Conservation (phyloP, 192 early-diverging fungal genomes). For the Coemansia sp. region DNA sequence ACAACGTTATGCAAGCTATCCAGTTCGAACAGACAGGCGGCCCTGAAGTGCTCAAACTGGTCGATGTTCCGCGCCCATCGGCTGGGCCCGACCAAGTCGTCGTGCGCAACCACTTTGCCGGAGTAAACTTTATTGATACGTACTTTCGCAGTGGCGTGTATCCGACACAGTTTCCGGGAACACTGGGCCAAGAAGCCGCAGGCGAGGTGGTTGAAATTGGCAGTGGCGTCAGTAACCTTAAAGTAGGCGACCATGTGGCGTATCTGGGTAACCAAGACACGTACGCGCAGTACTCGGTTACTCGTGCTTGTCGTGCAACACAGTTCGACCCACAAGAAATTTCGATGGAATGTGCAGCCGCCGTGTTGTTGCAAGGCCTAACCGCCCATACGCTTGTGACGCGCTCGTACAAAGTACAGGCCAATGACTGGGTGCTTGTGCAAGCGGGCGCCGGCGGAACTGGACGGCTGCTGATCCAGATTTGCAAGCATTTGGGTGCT, state of each 20-base stretch:
- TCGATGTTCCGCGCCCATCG: constrained; percentile 52
- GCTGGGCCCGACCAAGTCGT: constrained; percentile 60
- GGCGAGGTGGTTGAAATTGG: constrained; percentile 81
- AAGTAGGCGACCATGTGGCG: constrained; percentile 80
- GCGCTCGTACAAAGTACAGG: constrained; percentile 68
- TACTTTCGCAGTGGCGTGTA: constrained; percentile 84
- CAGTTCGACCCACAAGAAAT: constrained; percentile 56
- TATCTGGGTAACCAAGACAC: constrained; percentile 59
- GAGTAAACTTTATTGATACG: constrained; percentile 91
- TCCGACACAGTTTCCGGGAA: constrained; percentile 60
- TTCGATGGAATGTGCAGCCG: constrained; percentile 62
- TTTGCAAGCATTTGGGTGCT: constrained; percentile 74
- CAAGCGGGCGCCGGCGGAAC: constrained; percentile 91
- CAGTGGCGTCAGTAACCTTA: constrained; percentile 58
- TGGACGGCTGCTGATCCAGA: constrained; percentile 76
- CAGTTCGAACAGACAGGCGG: constrained; percentile 59
- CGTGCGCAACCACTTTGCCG: constrained; percentile 73
- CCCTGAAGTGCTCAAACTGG: constrained; percentile 58
- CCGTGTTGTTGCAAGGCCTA: constrained; percentile 73
- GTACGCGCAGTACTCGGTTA: constrained; percentile 77
- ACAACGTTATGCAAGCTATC: constrained; percentile 43
- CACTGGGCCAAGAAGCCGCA: constrained; percentile 77
- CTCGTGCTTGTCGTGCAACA: constrained; percentile 32
- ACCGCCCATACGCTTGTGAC: constrained; percentile 76
- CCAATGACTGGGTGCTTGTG: constrained; percentile 76